phyloP scores from a whole-genome alignment of 768 basidiomycete genomes.

The Boletus sp. region DNA sequence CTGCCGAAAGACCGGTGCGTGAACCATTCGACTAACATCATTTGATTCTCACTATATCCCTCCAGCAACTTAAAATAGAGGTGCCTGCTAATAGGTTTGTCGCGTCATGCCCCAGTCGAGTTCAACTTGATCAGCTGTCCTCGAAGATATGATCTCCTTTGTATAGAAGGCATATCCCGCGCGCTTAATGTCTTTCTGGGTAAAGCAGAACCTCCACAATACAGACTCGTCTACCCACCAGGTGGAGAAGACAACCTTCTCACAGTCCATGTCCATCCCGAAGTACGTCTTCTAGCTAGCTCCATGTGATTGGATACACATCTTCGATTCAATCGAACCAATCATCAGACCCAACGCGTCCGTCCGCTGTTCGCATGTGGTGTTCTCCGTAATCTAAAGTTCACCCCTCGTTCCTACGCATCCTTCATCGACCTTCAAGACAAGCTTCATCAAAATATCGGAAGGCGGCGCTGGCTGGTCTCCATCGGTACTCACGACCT shows the following conservation, averaged over 20 bases:
- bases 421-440: constrained; percentile 99
- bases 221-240: constrained; percentile 69
- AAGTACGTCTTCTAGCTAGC: constrained; percentile 47
- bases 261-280: constrained; percentile 66
- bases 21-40: constrained; percentile 16
- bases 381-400: constrained; percentile 84
- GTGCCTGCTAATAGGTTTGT: constrained; percentile 91
- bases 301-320: background rate
- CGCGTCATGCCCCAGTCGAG: background rate
- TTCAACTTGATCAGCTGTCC: constrained; percentile 5
- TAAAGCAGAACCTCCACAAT: constrained; percentile 63
- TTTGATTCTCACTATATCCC: constrained; percentile 3
- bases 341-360: constrained; percentile 66
- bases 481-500: constrained; percentile 98
- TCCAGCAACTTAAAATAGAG: constrained; percentile 96
- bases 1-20: constrained; percentile 77
- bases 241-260: constrained; percentile 66
- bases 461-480: constrained; percentile 84
- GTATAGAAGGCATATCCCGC: constrained; percentile 92
- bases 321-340: background rate
- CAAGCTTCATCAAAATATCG: constrained; percentile 96
- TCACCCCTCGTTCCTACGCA: constrained; percentile 85
- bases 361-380: constrained; percentile 92
- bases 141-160: constrained; percentile 91
- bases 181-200: constrained; percentile 82